Conservation (phyloP, 2,329 filamentous ascomycete species). For the Periconia digitata region DNA sequence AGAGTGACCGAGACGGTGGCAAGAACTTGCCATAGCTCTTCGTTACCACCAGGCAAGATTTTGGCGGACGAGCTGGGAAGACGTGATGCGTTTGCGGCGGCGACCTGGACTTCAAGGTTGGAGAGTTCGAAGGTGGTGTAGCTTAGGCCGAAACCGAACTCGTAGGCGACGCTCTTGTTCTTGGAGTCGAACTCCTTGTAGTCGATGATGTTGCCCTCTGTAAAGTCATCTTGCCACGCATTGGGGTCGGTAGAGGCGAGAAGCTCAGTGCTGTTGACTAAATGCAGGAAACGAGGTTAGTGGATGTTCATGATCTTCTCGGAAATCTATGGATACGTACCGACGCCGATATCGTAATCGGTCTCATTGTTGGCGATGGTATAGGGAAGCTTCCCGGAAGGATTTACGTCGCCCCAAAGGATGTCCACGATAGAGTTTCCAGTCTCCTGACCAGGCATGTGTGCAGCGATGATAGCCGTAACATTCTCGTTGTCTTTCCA, state of each 20-base stretch:
- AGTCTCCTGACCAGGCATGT: slow-evolving; percentile 44
- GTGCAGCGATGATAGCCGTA: slow-evolving; percentile 44
- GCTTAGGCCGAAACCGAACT: slow-evolving; percentile 42
- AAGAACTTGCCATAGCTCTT: slow-evolving; percentile 57
- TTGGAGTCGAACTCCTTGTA: slow-evolving; percentile 55
- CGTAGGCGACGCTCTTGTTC: slow-evolving; percentile 30
- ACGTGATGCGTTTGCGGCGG: slow-evolving; percentile 13
- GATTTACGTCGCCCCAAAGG: slow-evolving; percentile 74
- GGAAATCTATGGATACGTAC: too few relatives aligned
- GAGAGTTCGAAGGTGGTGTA: slow-evolving; percentile 42
- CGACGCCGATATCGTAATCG: slow-evolving; percentile 65
- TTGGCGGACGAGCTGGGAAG: slow-evolving; percentile 18
- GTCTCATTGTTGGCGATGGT: slow-evolving; percentile 72
- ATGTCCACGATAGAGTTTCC: slow-evolving; percentile 44
- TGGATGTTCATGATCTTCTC: too few relatives aligned
- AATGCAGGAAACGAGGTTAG: too few relatives aligned
- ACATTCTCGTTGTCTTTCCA: slow-evolving; percentile 45
- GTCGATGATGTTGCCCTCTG: slow-evolving; percentile 56
- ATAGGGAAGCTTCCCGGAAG: slow-evolving; percentile 80
- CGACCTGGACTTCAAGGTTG: slow-evolving; percentile 16
- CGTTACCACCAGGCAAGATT: slow-evolving; percentile 53
- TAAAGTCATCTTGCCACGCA: slow-evolving; percentile 53
- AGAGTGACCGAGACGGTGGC: slow-evolving; percentile 52
- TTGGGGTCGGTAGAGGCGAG: slow-evolving; percentile 34
- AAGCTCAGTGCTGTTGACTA: slow-evolving; percentile 41